Evolutionary conservation across 2,329 filamentous ascomycete genomes (phyloP).

Genomic region (Cyanodermella asteris): DNA sequence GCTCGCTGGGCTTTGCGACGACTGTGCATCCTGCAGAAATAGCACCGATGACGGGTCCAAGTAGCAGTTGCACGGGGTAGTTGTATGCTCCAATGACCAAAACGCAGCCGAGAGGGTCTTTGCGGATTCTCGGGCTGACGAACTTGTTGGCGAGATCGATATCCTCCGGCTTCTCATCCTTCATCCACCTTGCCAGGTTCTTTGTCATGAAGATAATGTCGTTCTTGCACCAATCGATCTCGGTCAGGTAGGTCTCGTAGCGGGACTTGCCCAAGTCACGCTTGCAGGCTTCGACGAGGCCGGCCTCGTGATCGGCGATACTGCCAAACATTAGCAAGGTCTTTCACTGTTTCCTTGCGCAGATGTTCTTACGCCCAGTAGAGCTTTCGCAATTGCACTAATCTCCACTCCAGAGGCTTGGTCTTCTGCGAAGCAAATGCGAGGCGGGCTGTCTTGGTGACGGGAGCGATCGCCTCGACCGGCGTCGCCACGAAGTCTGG

Average conservation of each 20-base stretch:
- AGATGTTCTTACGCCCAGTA: slow-evolving; percentile 51
- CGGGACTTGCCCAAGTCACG: slow-evolving; percentile 57
- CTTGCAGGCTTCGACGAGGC: slow-evolving; percentile 52
- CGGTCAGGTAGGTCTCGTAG: slow-evolving; percentile 52
- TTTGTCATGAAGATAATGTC: slow-evolving; percentile 61
- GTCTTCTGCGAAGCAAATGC: slow-evolving; percentile 67
- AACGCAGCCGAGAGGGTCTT: slow-evolving; percentile 68
- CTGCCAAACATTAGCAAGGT: slow-evolving; percentile 11
- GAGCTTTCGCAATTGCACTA: slow-evolving; percentile 73
- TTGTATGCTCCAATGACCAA: slow-evolving; percentile 86
- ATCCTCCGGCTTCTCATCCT: slow-evolving; percentile 55
- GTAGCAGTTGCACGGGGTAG: slow-evolving; percentile 63
- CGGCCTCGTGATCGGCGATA: slow-evolving; percentile 52
- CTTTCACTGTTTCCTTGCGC: not conserved
- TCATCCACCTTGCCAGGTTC: slow-evolving; percentile 60
- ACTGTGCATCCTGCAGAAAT: slow-evolving; percentile 83
- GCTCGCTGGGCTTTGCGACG: slow-evolving; percentile 78
- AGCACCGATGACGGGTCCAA: slow-evolving; percentile 63
- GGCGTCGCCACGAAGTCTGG: slow-evolving; percentile 37
- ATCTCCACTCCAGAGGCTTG: slow-evolving; percentile 58
- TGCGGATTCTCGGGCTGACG: slow-evolving; percentile 54
- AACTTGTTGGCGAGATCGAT: slow-evolving; percentile 46
- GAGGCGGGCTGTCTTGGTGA: slow-evolving; percentile 37
- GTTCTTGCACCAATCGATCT: slow-evolving; percentile 58
- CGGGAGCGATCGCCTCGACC: slow-evolving; percentile 41